A percentile compares a stretch with the other conserved stretches of the same genome.
phyloP scores from a whole-genome alignment of 192 early-diverging fungal genomes.

The Backusella australiensis region DNA sequence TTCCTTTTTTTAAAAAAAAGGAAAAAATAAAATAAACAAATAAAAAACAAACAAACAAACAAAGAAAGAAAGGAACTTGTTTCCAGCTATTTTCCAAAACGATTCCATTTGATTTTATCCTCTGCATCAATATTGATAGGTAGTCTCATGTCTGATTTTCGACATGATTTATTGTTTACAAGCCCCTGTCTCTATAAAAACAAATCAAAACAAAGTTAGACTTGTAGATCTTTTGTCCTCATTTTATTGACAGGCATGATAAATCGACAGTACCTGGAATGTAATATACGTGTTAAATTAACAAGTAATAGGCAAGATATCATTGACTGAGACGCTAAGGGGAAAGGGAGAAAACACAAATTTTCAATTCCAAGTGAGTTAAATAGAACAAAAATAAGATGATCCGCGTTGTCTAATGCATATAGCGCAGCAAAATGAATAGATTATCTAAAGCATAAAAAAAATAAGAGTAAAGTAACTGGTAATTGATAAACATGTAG shows the following conservation, averaged over 20 bases:
- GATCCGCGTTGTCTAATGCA: conserved; percentile 6
- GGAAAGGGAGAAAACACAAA: conserved; percentile 6
- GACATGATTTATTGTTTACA: conserved; percentile 6
- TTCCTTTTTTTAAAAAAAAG: too few species aligned
- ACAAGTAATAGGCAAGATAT: background rate
- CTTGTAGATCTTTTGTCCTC: background rate
- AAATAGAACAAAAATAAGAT: background rate
- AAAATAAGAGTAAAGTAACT: background rate
- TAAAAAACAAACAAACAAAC: background rate
- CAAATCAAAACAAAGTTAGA: conserved; percentile 7
- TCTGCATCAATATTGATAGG: background rate
- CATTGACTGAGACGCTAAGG: background rate
- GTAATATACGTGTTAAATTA: background rate
- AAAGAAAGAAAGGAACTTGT: background rate
- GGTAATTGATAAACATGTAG: background rate
- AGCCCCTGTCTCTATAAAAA: background rate
- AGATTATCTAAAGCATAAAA: background rate
- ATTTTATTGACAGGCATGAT: conserved; percentile 1
- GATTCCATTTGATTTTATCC: background rate
- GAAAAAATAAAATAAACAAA: background rate
- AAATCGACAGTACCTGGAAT: background rate
- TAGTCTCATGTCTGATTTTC: background rate
- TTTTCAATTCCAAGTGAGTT: background rate
- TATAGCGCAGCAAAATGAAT: background rate
- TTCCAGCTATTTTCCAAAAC: background rate